Evolutionary conservation across 2,329 filamentous ascomycete genomes (phyloP), one percentile per base, ranked within the genome.

Genomic region (Trichoderma semiorbis): DNA sequence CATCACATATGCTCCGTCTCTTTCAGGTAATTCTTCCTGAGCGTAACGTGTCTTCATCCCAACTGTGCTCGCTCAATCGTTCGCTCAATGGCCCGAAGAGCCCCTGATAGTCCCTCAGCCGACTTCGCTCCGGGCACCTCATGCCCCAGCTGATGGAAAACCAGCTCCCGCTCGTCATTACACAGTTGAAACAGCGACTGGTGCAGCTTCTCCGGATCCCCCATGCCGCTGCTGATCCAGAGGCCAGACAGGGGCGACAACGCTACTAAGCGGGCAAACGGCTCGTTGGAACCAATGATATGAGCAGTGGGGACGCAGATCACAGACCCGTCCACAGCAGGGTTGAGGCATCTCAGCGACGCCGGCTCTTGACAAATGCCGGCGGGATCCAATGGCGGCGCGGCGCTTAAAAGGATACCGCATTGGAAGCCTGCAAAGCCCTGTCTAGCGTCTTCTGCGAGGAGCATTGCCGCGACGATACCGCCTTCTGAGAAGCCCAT

Each of bases 371-470:
- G 69, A 67, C 0, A 64, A 66, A 76, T 72, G 11, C 74, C 72
- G 66, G 77, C 75, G n/a, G 77, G 75, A 43, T 79, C 77, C 58
- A 78, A 73, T 7, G 79, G 78, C 57, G 76, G 68, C 60, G 75
- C 75, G 6, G 78, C 78, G 71, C 77, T 78, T 72, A 80, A 78
- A 61, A 80, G 76, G 39, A 80, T 77, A 55, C 75, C 78, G 68
- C 79, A 79, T 62, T 77, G 77, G 60, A 79, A 75, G 26, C 32
- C 32, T 0, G 36, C 72, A 14, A 79, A 79, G 18, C 70, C 73
- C 60, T 74, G 72, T 64, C 73, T 74, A 18, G 77, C 72, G 72
- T 79, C 76, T 34, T 79, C 77, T 30, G 78, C 70, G 4, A 80
- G 72, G 71, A 80, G 75, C 74, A 75, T 78, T n/a, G 78, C 78